Conservation (phyloP, 495 filamentous ascomycete species). For the Aspergillus bertholletiae region DNA sequence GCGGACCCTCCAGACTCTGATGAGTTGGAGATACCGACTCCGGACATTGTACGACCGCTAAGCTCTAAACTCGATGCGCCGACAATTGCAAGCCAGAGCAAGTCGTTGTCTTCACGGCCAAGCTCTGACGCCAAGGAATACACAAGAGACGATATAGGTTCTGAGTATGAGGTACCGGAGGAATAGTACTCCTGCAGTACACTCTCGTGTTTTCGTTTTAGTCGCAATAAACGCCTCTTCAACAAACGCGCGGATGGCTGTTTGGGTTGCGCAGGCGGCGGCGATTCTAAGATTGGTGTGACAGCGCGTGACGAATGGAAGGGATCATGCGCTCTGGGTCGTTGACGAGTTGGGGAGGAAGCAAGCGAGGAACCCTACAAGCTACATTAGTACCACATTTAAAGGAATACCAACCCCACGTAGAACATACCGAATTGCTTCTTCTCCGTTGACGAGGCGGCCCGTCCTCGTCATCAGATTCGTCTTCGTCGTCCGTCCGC, state of each 20-base stretch:
- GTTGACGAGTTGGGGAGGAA: constrained; percentile 45
- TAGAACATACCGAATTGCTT: constrained; percentile 73
- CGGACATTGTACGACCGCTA: constrained; percentile 79
- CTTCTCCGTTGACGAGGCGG: constrained; percentile 74
- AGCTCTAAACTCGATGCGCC: constrained; percentile 89
- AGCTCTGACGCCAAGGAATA: constrained; percentile 94
- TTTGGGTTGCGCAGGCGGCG: constrained; percentile 56
- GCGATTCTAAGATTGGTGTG: constrained; percentile 46
- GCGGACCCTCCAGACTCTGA: constrained; percentile 54
- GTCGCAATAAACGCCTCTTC: constrained; percentile 65
- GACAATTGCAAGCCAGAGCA: constrained; percentile 92
- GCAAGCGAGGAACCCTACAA: constrained; percentile 56
- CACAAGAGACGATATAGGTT: constrained; percentile 88
- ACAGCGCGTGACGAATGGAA: constrained; percentile 45
- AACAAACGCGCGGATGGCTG: constrained; percentile 64
- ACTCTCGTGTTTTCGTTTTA: constrained; percentile 72
- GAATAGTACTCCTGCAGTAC: constrained; percentile 77
- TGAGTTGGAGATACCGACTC: constrained; percentile 67
- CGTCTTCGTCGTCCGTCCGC: constrained; percentile 66
- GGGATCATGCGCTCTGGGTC: constrained; percentile 31
- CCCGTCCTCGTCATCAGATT: constrained; percentile 38
- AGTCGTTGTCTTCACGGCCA: constrained; percentile 92
- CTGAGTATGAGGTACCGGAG: constrained; percentile 84
- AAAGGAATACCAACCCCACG: background rate
- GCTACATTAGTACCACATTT: constrained; percentile 21